A percentile compares a stretch with the other conserved stretches of the same genome.
Conservation (phyloP, 108 stramenopile genomes). For the Nannochloropsis gaditana region DNA sequence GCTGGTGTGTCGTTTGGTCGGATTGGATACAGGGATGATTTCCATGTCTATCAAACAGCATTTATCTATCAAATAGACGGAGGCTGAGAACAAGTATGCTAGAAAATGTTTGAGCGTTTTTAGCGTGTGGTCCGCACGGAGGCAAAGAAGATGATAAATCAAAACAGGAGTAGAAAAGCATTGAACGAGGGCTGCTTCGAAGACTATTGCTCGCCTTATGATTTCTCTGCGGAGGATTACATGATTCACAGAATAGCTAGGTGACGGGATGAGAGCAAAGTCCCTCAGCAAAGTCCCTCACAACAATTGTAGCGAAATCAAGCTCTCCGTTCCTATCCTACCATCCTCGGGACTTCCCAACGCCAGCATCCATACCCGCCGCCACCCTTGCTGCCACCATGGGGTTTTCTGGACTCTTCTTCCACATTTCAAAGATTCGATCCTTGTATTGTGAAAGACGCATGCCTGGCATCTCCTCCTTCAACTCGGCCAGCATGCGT, state of each 20-base stretch:
- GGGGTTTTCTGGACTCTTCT: slow-evolving; percentile 86
- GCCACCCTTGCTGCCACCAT: slow-evolving; percentile 19
- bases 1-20: background rate
- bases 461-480: slow-evolving; percentile 76
- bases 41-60: background rate
- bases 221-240: no score
- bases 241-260: no score
- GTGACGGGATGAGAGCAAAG: no score
- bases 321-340: no score
- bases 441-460: slow-evolving; percentile 84
- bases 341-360: background rate
- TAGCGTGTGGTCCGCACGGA: no score
- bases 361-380: background rate
- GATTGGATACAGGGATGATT: background rate
- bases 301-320: no score
- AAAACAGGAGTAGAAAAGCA: no score
- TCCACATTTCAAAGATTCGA: slow-evolving; percentile 78
- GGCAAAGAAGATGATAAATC: no score
- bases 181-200: no score
- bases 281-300: no score
- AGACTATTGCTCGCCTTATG: no score
- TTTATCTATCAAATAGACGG: background rate
- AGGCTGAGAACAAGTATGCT: background rate
- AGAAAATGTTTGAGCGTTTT: background rate
- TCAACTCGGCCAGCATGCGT: slow-evolving; percentile 68